A percentile compares a stretch with the other conserved stretches of the same genome.
Evolutionary conservation across 805 yeast species (phyloP).

Genomic region (Kodamaea sagamina): DNA sequence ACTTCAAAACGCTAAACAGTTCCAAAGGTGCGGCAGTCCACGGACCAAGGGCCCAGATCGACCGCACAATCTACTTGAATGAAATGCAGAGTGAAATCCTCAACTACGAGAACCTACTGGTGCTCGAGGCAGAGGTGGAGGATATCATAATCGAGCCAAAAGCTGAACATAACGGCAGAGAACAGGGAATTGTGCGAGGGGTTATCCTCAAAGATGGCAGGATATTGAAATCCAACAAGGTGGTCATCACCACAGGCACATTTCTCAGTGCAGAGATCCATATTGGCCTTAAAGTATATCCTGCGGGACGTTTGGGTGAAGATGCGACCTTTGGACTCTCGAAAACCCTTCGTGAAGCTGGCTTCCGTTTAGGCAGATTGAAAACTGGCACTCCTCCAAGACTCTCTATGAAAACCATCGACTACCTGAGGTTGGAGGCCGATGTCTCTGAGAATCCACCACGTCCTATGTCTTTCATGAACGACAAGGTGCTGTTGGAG

Average conservation of each 20-base stretch:
- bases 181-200: constrained; percentile 59
- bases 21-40: constrained; percentile 96
- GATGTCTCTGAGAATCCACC: constrained; percentile 87
- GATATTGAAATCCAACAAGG: constrained; percentile 59
- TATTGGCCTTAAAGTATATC: constrained; percentile 74
- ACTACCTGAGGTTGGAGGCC: constrained; percentile 60
- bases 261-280: constrained; percentile 94
- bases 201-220: constrained; percentile 70
- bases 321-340: constrained; percentile 88
- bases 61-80: constrained; percentile 69
- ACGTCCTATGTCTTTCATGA: constrained; percentile 85
- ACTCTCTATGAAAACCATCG: constrained; percentile 67
- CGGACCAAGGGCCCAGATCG: constrained; percentile 98
- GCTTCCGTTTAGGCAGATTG: constrained; percentile 82
- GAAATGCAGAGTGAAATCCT: constrained; percentile 76
- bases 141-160: constrained; percentile 67
- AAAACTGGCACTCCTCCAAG: constrained; percentile 99
- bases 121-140: constrained; percentile 76
- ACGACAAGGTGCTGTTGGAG: constrained; percentile 61
- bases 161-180: constrained; percentile 35
- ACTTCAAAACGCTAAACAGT: constrained; percentile 80
- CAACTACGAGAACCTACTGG: constrained; percentile 55
- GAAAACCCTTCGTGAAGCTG: constrained; percentile 70
- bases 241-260: constrained; percentile 94
- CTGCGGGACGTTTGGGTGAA: constrained; percentile 95